phyloP scores from a whole-genome alignment of 202 grass and related monocot species.

The Zizania palustris region DNA sequence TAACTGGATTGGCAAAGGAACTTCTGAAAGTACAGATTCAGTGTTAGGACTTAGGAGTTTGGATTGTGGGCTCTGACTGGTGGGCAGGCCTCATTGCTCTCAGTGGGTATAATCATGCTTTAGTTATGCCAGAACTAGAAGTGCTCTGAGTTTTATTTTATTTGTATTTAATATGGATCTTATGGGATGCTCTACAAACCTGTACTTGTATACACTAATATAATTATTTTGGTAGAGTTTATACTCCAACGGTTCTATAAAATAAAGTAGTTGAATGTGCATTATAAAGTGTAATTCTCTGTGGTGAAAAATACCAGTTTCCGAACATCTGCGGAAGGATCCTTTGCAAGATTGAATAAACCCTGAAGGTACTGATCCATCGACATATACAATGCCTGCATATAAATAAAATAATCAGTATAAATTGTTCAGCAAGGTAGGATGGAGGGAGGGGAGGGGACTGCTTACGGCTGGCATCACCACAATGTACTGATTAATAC shows the following conservation, averaged over 20 bases:
- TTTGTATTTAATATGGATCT: neutral
- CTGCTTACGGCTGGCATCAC: slow-evolving; percentile 80
- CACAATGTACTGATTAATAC: slow-evolving; percentile 92
- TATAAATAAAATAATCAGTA: slow-evolving; percentile 22
- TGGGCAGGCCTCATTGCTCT: neutral
- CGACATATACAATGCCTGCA: slow-evolving; percentile 85
- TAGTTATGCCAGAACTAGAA: neutral
- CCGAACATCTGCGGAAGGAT: slow-evolving; percentile 82
- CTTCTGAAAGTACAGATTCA: neutral
- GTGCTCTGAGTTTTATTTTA: neutral
- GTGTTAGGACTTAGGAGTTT: neutral
- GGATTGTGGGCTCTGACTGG: no score
- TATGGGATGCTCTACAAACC: neutral
- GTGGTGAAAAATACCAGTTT: slow-evolving; percentile 65
- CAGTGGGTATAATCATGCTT: neutral
- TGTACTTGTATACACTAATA: neutral
- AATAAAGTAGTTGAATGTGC: neutral
- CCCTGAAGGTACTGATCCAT: slow-evolving; percentile 98
- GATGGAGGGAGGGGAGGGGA: neutral
- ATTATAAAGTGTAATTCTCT: neutral
- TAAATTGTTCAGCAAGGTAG: neutral
- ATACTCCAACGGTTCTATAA: neutral
- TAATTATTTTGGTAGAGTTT: neutral
- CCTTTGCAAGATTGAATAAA: slow-evolving; percentile 86
- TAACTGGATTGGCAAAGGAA: neutral